Percentiles rank a stretch among this genome's conserved stretches.
Conservation (phyloP, 345 rosid genomes). For the Ceriops decandra region DNA sequence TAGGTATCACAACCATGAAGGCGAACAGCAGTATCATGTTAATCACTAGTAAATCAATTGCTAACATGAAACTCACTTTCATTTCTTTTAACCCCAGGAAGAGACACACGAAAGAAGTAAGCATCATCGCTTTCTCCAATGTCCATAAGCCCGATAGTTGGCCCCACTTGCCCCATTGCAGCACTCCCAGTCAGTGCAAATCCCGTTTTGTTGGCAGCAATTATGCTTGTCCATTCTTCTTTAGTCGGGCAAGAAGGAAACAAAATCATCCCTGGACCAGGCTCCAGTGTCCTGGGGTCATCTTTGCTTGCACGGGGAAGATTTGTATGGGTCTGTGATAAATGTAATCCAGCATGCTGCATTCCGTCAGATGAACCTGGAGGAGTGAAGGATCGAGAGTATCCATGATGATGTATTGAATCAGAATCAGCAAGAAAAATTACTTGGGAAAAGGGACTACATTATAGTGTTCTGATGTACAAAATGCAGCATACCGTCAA, state of each 20-base stretch:
- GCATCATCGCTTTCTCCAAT: slow-evolving; percentile 21
- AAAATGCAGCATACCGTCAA: not conserved
- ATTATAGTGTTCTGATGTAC: not conserved
- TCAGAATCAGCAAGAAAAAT: not conserved
- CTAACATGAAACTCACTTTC: slow-evolving; percentile 14
- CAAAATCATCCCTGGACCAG: slow-evolving; percentile 7
- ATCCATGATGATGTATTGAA: not conserved
- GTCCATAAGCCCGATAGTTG: slow-evolving; percentile 12
- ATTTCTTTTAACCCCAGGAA: slow-evolving; percentile 16
- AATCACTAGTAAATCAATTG: not conserved
- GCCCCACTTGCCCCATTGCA: slow-evolving; percentile 9
- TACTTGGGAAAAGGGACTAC: not conserved
- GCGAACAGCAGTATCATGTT: not conserved
- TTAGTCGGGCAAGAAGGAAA: slow-evolving; percentile 1
- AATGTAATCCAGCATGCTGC: too few relatives aligned
- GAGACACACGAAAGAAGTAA: slow-evolving; percentile 17
- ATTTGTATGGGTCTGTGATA: not conserved
- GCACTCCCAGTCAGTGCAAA: slow-evolving; percentile 15
- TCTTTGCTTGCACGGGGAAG: slow-evolving; percentile 3
- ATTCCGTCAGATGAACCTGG: not conserved
- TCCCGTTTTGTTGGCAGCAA: not conserved
- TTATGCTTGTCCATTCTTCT: not conserved
- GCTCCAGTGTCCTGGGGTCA: slow-evolving; percentile 18
- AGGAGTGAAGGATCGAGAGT: not conserved
- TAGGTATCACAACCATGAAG: too few relatives aligned